Evolutionary conservation across 1,284 basidiomycete genomes (phyloP), one percentile per base, ranked within the genome.

Genomic region (Pyrrhoderma lamaoense): DNA sequence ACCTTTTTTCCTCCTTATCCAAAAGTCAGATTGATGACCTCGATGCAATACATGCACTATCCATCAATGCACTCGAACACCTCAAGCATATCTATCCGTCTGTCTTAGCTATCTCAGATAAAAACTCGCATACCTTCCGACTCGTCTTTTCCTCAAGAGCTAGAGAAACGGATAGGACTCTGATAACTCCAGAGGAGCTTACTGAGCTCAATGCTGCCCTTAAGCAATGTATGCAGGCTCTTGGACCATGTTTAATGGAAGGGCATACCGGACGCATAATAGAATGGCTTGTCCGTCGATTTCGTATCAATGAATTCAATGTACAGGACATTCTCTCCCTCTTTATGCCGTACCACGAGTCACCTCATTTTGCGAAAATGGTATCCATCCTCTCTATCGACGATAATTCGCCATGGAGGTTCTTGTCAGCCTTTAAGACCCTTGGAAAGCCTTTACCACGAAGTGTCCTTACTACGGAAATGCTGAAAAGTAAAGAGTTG

Each of bases 301-400:
- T 97, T 68, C 95, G 94, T 62, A 81, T 98, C 36, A 80, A 98
- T 65, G 93, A 98, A 64, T 93, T 97, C 72, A 96, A 97, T 62
- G 76, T 93, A 38, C 75, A 86, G 44, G 75, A 78, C n/a, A 61
- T 94, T 18, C 74, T 99, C 4, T 71, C 83, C 11, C 73, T 92
- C 16, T 98, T 98, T 67, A 68, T 98, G 23, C 96, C 96, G 0
- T 98, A 95, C 64, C 93, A 98, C 62, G 90, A 93, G 59, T 92
- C 95, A 2, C 85, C 89, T 0, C 93, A 98, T 64, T 99, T 99
- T 66, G 79, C 87, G 7, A 94, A 95, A 64, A 90, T 98, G 77
- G 74, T 96, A 38, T 84, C 87, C 3, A 93, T 97, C 60, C 70
- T 93, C 53, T 81, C 87, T 58, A 75, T 96, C 49, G 74, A 76